These are phyloP conservation scores for Cutaneotrichosporon sp. DNA, from an alignment of 1,284 basidiomycete species.

Conservation along the genomic window DNA sequence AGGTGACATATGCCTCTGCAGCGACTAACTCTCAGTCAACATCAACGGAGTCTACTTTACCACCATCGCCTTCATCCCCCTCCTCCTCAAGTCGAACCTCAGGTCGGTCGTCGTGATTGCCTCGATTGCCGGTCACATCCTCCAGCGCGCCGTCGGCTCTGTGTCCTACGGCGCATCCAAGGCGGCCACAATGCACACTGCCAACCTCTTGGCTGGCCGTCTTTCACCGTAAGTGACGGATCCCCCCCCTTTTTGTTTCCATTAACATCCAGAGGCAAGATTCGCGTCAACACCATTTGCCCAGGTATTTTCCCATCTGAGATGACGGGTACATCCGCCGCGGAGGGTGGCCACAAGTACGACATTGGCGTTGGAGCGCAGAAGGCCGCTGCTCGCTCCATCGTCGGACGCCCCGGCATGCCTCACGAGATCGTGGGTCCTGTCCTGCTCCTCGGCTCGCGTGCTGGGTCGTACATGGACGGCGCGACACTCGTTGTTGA, in stretches of 20 bases:
- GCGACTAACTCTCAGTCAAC: conserved; percentile 25
- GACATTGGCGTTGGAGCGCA: conserved; percentile 19
- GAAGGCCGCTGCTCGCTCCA: conserved; percentile 32
- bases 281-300: conserved; percentile 41
- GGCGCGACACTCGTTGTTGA: conserved; percentile 42
- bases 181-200: conserved; percentile 35
- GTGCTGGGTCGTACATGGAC: conserved; percentile 43
- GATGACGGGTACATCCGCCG: conserved; percentile 32
- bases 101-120: conserved; percentile 43
- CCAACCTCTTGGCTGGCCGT: conserved; percentile 31
- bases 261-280: conserved; percentile 25
- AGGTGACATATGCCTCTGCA: no score
- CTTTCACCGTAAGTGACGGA: conserved; percentile 27
- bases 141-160: conserved; percentile 31
- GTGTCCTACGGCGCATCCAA: conserved; percentile 46
- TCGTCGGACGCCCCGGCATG: conserved; percentile 39
- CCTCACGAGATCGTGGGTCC: conserved; percentile 47
- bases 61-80: conserved; percentile 39
- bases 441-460: conserved; percentile 35
- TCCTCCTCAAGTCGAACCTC: conserved; percentile 37
- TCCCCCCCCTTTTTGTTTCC: neutral
- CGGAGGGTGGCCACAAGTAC: conserved; percentile 19
- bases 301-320: conserved; percentile 41
- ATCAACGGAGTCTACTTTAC: conserved; percentile 43
- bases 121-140: conserved; percentile 40